A percentile compares a stretch with the other conserved stretches of the same genome.
Conservation (phyloP, 2,329 filamentous ascomycete species). For the Chalaropsis thielavioides region DNA sequence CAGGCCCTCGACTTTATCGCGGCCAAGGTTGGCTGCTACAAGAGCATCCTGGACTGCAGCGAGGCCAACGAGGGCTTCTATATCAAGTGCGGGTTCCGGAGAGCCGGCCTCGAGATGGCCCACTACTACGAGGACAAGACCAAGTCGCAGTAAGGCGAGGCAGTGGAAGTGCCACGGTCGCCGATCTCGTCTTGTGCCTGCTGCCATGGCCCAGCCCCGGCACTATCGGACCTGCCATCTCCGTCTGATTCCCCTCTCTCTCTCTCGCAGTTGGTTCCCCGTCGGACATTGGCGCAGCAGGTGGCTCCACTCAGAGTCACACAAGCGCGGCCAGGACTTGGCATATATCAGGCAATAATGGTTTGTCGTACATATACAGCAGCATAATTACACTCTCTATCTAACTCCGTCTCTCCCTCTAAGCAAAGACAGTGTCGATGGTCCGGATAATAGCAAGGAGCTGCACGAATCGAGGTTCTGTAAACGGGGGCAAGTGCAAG, state of each 20-base stretch:
- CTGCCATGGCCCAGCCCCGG: background rate
- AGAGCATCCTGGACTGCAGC: conserved; percentile 91
- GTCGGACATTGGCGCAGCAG: background rate
- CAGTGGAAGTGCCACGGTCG: background rate
- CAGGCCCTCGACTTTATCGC: conserved; percentile 85
- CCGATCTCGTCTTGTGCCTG: background rate
- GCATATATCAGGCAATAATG: background rate
- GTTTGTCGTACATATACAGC: background rate
- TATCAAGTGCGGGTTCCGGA: conserved; percentile 88
- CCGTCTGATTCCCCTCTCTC: background rate
- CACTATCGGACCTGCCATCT: background rate
- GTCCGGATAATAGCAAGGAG: too few species aligned
- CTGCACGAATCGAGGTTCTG: too few species aligned
- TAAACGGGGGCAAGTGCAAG: too few species aligned
- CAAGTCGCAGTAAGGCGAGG: conserved; percentile 25
- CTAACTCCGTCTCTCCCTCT: too few species aligned
- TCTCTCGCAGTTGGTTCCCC: background rate
- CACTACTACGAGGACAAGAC: conserved; percentile 66
- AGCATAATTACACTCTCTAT: too few species aligned
- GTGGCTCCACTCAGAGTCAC: background rate
- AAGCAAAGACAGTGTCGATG: too few species aligned
- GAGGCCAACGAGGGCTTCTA: conserved; percentile 97
- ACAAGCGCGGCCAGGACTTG: background rate
- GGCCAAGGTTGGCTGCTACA: conserved; percentile 84
- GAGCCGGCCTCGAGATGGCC: conserved; percentile 89